Evolutionary conservation across 2,329 filamentous ascomycete species (phyloP), one percentile per base, ranked within the genome.

Genomic region (Pseudogymnoascus sp.): DNA sequence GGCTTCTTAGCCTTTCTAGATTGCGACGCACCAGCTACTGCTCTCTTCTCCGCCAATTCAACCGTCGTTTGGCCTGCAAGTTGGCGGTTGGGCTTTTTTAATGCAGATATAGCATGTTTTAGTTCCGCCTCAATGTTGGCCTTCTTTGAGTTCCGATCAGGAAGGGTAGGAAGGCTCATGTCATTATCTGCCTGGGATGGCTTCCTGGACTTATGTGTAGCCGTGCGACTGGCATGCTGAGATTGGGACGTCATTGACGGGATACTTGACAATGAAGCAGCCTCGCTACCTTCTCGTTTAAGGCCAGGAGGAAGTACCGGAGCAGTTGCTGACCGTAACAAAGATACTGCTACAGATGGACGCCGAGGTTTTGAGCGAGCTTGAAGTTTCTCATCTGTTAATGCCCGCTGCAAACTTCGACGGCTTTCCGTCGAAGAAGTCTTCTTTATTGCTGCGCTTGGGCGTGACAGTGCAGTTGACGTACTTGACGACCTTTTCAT

Each of bases 21-120:
- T 55, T 77, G 75, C 12, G 77, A 77, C 58, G 80, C 71, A 48
- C 77, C 77, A 3, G 77, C 77, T 13, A 77, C 77, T 4, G 78
- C 76, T 61, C 86, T 82, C 67, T 81, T 82, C 71, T 91, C 87
- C 4, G 84, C 81, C 27, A 84, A 86, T 66, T 90, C 88, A 3
- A 82, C 84, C 62, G 89, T 79, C 38, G 84, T 81, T 68, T 85
- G 86, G 33, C 85, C 85, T 10, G 87, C 88, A 41, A 89, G 79
- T 21, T 84, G 81, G 51, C 90, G 83, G 69, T 93, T 92, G 0
- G 90, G 90, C 73, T 87, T 91, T 71, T 89, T 87, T 42, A 93
- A 73, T 8, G 86, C 82, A 5, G 83, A 83, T 59, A 94, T 92
- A 7, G 90, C 90, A 63, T 90, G 84, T 66, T 85, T 84, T 35